Percentiles rank a stretch among this genome's conserved stretches.
Evolutionary conservation across 352 stramenopile species (phyloP).

Genomic region (Globisporangium emineosum): DNA sequence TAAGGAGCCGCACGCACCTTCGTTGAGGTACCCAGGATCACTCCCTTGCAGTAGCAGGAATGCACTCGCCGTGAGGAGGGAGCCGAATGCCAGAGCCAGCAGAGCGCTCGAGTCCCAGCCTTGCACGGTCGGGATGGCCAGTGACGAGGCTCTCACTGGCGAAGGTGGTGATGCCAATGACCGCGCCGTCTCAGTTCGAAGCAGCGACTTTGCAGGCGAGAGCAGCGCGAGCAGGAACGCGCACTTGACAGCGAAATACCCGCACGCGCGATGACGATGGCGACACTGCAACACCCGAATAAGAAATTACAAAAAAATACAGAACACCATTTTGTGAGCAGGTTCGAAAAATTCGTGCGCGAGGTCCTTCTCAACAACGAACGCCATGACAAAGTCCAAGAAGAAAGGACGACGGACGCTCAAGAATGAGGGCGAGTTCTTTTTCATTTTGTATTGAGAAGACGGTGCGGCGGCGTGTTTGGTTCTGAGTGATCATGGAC

Average conservation of each 20-base stretch:
- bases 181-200: not conserved
- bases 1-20: constrained; percentile 19
- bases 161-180: not conserved
- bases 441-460: not conserved
- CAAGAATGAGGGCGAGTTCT: not conserved
- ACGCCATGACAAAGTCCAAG: not conserved
- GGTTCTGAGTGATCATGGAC: not conserved
- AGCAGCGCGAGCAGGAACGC: constrained; percentile 6
- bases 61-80: constrained; percentile 6
- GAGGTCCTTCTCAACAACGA: not conserved
- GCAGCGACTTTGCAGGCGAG: not conserved
- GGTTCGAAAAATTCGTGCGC: not conserved
- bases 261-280: not conserved
- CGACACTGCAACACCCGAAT: not conserved
- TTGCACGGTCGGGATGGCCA: not conserved
- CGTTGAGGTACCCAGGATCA: constrained; percentile 37
- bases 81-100: constrained; percentile 5
- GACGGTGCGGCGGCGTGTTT: not conserved
- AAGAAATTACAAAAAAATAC: not conserved
- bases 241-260: not conserved
- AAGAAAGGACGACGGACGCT: not conserved
- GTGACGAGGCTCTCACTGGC: not conserved
- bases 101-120: not conserved
- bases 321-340: no score
- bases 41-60: constrained; percentile 36